Base-by-base conservation (phyloP, 2,329 filamentous ascomycete genomes). In the Boeremia exigua region DNA sequence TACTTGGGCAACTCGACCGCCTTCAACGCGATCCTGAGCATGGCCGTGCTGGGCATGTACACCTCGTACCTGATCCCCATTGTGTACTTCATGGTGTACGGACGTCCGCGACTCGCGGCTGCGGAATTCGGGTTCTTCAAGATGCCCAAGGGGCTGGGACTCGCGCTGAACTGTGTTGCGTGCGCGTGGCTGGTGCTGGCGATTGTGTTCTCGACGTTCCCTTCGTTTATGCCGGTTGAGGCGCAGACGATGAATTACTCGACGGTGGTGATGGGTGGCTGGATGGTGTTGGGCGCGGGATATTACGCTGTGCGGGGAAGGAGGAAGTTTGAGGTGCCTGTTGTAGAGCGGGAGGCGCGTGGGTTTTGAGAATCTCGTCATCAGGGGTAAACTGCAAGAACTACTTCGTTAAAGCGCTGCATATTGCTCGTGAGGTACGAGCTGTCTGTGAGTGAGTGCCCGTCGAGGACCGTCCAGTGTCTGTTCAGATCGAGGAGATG, bases 231-330 rank as follows among this genome's bases (percentile, higher is more conserved):
- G 62, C 81, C 79, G 0, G 76, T 79, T 0, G 78, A 76, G 1
- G 53, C 73, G 0, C 69, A 77, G 32, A 79, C 75, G 14, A 82
- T 82, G 78, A 82, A 82, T 38, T 82, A 82, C 51, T 74, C 75
- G 0, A 71, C 72, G 30, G 78, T 80, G 0, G 78, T 82, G 0
- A 63, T 81, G 60, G 67, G 67, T 3, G 78, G 74, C 0, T 80
- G 77, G 78, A 46, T 75, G 0, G 25, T 70, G 0, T 66, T 75
- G 29, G 77, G 78, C 0, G 63, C 65, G 0, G 28, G 68, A 2
- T 79, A 77, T 34, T 80, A 77, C 36, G 46, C 68, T 28, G 23
- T 58, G 0, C 55, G 50, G 29, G 71, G 68, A n/a, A 61, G 61
- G 33, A 54, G 58, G 42, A 60, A 60, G 40, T 75, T 71, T 49